Percentiles rank a stretch among this genome's conserved stretches.
These are phyloP conservation scores for Albugo candida DNA, from an alignment of 352 stramenopile genomes.

Conservation along the genomic window DNA sequence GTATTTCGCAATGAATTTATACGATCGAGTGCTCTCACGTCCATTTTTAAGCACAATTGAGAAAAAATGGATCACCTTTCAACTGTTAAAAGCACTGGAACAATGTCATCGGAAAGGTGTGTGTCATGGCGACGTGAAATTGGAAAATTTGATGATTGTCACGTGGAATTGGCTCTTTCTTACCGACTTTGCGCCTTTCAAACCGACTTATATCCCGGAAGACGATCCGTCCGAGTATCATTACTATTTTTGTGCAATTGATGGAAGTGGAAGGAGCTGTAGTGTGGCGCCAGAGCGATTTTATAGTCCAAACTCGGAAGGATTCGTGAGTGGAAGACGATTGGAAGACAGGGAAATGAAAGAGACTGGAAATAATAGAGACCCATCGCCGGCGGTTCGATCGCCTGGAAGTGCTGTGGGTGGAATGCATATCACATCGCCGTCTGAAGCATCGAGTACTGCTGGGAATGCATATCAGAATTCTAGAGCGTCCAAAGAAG, in stretches of 20 bases:
- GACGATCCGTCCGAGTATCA: constrained; percentile 92
- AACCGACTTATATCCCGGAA: constrained; percentile 88
- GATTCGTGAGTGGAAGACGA: background rate
- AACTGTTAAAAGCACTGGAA: constrained; percentile 88
- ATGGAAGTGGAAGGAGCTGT: constrained; percentile 77
- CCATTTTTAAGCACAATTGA: constrained; percentile 90
- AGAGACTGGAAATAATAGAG: background rate
- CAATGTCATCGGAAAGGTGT: constrained; percentile 85
- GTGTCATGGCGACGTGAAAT: constrained; percentile 95
- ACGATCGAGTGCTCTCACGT: constrained; percentile 89
- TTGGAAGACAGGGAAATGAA: background rate
- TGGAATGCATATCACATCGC: background rate
- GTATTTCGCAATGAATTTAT: constrained; percentile 91
- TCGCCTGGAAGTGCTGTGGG: background rate
- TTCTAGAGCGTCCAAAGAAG: constrained; percentile 23
- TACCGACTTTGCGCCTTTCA: constrained; percentile 92
- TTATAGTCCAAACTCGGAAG: constrained; percentile 11
- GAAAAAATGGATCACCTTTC: constrained; percentile 96
- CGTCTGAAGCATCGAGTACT: background rate
- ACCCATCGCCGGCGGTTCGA: background rate
- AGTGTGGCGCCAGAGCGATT: constrained; percentile 93
- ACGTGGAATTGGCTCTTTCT: constrained; percentile 96
- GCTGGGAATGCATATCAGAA: background rate
- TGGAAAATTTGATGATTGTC: constrained; percentile 97
- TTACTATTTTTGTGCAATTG: constrained; percentile 85